Evolutionary conservation across 2,329 filamentous ascomycete genomes (phyloP), one percentile per base, ranked within the genome.

Genomic region (Pseudohalonectria lignicola): DNA sequence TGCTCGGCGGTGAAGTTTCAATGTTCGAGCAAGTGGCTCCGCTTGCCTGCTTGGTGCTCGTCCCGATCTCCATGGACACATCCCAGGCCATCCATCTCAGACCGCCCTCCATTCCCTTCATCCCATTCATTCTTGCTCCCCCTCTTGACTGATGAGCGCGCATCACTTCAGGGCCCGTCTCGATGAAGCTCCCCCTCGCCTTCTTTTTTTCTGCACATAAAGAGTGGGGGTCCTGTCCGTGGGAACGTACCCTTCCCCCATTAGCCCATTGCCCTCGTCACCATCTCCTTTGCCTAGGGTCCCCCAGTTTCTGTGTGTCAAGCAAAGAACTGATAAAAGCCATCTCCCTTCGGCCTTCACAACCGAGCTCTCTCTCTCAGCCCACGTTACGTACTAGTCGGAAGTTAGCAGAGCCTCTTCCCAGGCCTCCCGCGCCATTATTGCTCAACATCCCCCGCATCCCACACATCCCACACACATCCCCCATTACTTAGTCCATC

Each of bases 221-320:
- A 40, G 32, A 20, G 46, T 46, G 46, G 45, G 48, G 47, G 46
- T 48, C 37, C 37, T 41, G 41, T 44, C 43, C 29, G 39, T 39
- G 23, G 33, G 34, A 21, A 30, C 34, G 34, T 37, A 18, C 30
- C 10, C 12, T 32, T 23, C 34, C 33, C 39, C 34, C 29, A 31
- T 31, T 31, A n/a, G 29, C 20, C 18, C 29, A 41, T 39, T 25
- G n/a, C n/a, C 17, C 13, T 18, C 31, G n/a, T 11, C 17, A 33
- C 31, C 18, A 15, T 33, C 29, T 17, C 16, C 15, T 17, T 17
- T 33, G 18, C n/a, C 31, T n/a, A n/a, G n/a, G n/a, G n/a, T 8
- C 12, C 23, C 23, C 25, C 26, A 18, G 33, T 30, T 32, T 40
- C 31, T 37, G 25, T 38, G 25, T 39, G 36, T 39, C 36, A 39